These are phyloP conservation scores for Dendrobium catenatum DNA, from an alignment of 106 monocot genomes.

Conservation along the genomic window DNA sequence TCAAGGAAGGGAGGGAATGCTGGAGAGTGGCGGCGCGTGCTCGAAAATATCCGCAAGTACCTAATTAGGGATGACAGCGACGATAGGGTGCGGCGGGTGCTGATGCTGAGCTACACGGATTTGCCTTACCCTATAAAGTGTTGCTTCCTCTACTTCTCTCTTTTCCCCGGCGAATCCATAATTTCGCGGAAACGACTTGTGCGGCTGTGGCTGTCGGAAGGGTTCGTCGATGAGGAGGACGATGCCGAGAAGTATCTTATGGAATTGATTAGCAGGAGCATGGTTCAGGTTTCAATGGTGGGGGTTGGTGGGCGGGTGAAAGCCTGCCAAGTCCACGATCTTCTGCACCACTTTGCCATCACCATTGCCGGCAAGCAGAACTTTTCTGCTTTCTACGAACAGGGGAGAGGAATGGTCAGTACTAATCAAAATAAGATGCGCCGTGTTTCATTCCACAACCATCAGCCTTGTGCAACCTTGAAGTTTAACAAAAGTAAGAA, in stretches of 20 bases:
- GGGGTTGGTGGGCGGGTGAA: conserved; percentile 11
- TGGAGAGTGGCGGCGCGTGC: conserved; percentile 10
- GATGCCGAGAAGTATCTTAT: conserved; percentile 25
- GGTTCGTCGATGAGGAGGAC: conserved; percentile 6
- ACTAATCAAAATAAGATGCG: background rate
- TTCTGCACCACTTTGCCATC: conserved; percentile 18
- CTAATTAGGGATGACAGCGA: background rate
- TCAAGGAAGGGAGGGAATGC: conserved; percentile 6
- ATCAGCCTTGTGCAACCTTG: background rate
- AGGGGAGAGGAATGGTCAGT: background rate
- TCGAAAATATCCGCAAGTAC: background rate
- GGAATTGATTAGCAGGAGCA: conserved; percentile 19
- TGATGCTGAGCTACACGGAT: conserved; percentile 18
- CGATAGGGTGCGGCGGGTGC: background rate
- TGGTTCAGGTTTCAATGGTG: conserved; percentile 12
- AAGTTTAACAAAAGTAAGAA: background rate
- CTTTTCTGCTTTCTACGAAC: conserved; percentile 4
- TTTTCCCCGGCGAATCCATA: conserved; percentile 10
- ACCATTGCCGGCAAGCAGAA: conserved; percentile 3
- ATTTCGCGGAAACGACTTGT: conserved; percentile 9
- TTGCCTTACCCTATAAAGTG: conserved; percentile 11
- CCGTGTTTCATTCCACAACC: conserved; percentile 12
- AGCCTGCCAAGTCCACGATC: conserved; percentile 16
- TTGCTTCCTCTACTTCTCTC: conserved; percentile 14
- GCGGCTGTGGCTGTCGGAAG: conserved; percentile 18